A percentile compares a stretch with the other conserved stretches of the same genome.
phyloP scores from a whole-genome alignment of 192 early-diverging fungal species.

The Lobosporangium transversale region DNA sequence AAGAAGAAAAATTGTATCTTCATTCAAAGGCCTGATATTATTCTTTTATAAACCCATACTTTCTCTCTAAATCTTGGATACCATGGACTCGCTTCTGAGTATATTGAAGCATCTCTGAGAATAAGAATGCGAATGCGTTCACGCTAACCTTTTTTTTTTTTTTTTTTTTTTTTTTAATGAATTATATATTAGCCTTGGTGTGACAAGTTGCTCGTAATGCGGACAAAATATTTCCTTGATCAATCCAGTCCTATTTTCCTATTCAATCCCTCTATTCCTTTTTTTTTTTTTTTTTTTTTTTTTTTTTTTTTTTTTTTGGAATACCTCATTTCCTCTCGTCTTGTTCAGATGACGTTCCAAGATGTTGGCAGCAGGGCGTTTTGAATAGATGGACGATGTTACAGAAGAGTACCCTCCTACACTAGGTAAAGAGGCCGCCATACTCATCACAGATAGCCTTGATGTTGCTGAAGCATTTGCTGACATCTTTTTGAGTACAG shows the following conservation, averaged over 20 bases:
- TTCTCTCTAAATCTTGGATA: conserved; percentile 95
- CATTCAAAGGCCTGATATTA: no score
- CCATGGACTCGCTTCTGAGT: conserved; percentile 95
- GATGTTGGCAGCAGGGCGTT: conserved; percentile 55
- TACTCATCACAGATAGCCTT: conserved; percentile 49
- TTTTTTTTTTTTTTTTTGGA: no score
- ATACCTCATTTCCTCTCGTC: conserved; percentile 71
- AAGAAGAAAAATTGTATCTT: not conserved
- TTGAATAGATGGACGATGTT: conserved; percentile 42
- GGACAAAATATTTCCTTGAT: no score
- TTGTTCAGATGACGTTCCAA: conserved; percentile 83
- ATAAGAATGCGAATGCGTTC: conserved; percentile 87
- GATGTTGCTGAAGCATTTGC: conserved; percentile 30
- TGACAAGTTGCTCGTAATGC: no score
- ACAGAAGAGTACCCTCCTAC: conserved; percentile 39
- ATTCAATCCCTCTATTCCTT: no score
- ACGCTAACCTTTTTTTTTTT: conserved; percentile 81
- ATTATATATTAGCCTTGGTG: no score
- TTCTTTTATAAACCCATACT: conserved; percentile 65
- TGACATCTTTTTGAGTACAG: no score
- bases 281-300: no score
- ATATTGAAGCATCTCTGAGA: conserved; percentile 96
- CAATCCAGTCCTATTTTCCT: no score
- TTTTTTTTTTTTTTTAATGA: no score
- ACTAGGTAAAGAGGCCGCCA: conserved; percentile 46